Conservation (phyloP, 257 asterid genomes). For the Primulina eburnea region DNA sequence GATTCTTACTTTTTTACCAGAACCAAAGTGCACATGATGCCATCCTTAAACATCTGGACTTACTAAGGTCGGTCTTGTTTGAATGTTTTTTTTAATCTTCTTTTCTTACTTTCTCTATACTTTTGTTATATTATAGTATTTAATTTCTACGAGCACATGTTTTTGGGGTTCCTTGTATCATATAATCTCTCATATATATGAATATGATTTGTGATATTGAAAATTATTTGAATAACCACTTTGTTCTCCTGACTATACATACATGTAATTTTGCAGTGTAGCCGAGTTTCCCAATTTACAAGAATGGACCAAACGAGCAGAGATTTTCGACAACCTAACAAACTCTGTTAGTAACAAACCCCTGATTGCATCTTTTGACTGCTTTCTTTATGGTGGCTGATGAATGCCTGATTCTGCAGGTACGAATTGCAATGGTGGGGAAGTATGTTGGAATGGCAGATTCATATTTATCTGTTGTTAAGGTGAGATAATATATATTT, state of each 20-base stretch:
- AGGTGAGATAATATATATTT: conserved; percentile 42
- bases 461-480: conserved; percentile 93
- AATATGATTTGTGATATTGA: background rate
- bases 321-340: conserved; percentile 74
- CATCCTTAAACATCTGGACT: conserved; percentile 66
- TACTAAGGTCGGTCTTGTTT: conserved; percentile 44
- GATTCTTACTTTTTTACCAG: conserved; percentile 40
- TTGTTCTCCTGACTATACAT: conserved; percentile 28
- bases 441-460: conserved; percentile 93
- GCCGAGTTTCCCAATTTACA: conserved; percentile 64
- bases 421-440: conserved; percentile 94
- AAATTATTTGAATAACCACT: conserved; percentile 13
- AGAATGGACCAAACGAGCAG: conserved; percentile 94
- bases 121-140: background rate
- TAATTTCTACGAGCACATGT: background rate
- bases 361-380: background rate
- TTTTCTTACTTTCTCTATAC: conserved; percentile 5
- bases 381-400: conserved; percentile 18
- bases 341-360: conserved; percentile 55
- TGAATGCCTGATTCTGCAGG: conserved; percentile 48
- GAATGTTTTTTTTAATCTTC: conserved; percentile 15
- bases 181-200: background rate
- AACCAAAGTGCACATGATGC: conserved; percentile 88
- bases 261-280: conserved; percentile 48
- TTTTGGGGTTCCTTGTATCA: background rate